Base-by-base conservation (phyloP, 2,329 filamentous ascomycete genomes). In the Botrytis squamosa region DNA sequence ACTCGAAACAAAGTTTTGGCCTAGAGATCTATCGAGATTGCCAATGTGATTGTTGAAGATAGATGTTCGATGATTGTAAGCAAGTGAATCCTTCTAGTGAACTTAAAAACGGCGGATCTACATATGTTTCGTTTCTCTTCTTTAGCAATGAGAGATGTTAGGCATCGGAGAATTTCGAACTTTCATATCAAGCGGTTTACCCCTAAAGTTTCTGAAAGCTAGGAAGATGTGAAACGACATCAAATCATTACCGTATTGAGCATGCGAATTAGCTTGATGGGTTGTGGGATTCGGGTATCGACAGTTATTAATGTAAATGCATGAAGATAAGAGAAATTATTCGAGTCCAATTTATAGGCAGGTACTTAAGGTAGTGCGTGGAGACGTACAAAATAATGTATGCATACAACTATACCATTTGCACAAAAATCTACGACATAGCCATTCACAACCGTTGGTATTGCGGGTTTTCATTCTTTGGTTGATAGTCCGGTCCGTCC, bases 291-390 rank as follows among this genome's bases (percentile, higher is more conserved):
- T 2, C 66, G 66, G 49, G 57, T 33, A 69, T 57, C 66, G 29
- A 69, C 49, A 69, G 65, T 29, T 14, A 25, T 22, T 16, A 46
- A 46, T 46, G 36, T 57, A n/a, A 38, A 67, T 57, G 36, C n/a
- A 42, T n/a, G 52, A 57, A 57, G 66, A 69, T 69, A 57, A 69
- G 38, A 69, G 49, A 57, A n/a, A 57, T 44, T n/a, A 18, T n/a
- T 69, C 49, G 66, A 69, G 66, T 57, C 49, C 66, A 42, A 44
- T 49, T 36, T 67, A 33, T 20, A 68, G 33, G 46, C n/a, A 20
- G 33, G 44, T 38, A 20, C 40, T 55, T 44, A 44, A n/a, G 49
- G 12, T n/a, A 52, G 33, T 25, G 14, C 36, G 49, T 52, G 65
- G 36, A 63, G 60, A 63, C n/a, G 60, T 18, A 40, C 22, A 18